Percentiles rank a stretch among this genome's conserved stretches.
These are phyloP conservation scores for Lactarius vividus DNA, from an alignment of 768 basidiomycete species.

Conservation along the genomic window DNA sequence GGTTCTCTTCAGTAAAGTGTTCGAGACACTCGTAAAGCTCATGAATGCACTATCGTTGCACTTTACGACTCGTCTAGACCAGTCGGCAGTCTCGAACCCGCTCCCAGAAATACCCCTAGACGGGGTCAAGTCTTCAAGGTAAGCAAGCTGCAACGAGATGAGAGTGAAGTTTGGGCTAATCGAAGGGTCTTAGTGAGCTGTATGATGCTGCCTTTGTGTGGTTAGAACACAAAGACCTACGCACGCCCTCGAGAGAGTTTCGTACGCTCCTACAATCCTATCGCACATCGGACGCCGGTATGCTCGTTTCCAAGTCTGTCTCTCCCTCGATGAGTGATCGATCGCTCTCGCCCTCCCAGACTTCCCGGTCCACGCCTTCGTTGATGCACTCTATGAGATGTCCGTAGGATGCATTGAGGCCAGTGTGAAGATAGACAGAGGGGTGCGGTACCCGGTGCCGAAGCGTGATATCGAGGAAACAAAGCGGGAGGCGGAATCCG, in stretches of 20 bases:
- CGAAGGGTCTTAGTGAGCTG: slow-evolving; percentile 4
- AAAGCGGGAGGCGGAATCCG: slow-evolving; percentile 17
- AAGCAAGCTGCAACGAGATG: neutral
- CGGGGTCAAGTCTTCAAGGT: slow-evolving; percentile 20
- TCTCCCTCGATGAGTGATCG: neutral
- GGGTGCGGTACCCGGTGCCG: slow-evolving; percentile 22
- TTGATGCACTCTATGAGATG: slow-evolving; percentile 22
- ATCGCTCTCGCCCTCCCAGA: slow-evolving; percentile 3
- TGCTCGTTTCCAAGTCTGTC: neutral
- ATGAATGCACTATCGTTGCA: slow-evolving; percentile 40
- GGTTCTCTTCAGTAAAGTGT: slow-evolving; percentile 47
- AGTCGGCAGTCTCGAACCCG: slow-evolving; percentile 24
- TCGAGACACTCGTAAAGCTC: slow-evolving; percentile 42
- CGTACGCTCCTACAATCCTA: slow-evolving; percentile 19
- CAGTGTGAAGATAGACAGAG: slow-evolving; percentile 19
- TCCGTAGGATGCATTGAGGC: slow-evolving; percentile 20
- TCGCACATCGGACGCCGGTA: slow-evolving; percentile 19
- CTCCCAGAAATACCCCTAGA: slow-evolving; percentile 24
- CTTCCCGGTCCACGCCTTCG: slow-evolving; percentile 22
- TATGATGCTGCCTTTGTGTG: slow-evolving; percentile 23
- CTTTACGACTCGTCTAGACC: slow-evolving; percentile 35
- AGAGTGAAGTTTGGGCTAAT: neutral
- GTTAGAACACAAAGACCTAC: slow-evolving; percentile 23
- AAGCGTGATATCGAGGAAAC: slow-evolving; percentile 23
- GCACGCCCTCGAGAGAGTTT: slow-evolving; percentile 16